Evolutionary conservation across 495 filamentous ascomycete species (phyloP), one percentile per base, ranked within the genome.

Genomic region (Cercophora newfieldiana): DNA sequence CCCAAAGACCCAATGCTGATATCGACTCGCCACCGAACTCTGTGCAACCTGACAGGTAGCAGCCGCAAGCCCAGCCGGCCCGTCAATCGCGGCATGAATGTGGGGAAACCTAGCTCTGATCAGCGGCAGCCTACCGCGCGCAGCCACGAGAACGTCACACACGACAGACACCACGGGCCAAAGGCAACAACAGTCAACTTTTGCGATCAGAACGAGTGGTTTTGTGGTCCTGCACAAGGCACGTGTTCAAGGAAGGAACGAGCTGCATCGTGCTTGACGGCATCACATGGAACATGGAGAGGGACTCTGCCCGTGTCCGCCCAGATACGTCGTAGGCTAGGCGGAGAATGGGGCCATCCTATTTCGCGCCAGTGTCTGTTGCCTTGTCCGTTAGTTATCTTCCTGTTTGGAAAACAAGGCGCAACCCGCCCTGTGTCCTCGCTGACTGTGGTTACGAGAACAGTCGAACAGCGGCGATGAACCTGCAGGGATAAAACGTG

Each of bases 401-500:
- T n/a, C n/a, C n/a, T n/a, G n/a, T n/a, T n/a, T n/a, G n/a, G n/a
- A n/a, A n/a, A n/a, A n/a, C n/a, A n/a, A n/a, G n/a, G n/a, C n/a
- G n/a, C 37, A 24, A 28, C 16, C n/a, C 16, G 56, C 24, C 21
- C 25, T 10, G 14, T 29, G 18, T 22, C 14, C 24, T 22, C 28
- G 28, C 18, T 21, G 12, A 29, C 22, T 14, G 37, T 6, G 31
- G 29, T 7, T 4, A 59, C 44, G 54, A 7, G 10, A 26, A 65
- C 10, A 25, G 10, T n/a, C n/a, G 14, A n/a, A 60, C 0, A 48
- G 31, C 28, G 16, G 47, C 57, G 67, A 31, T 63, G 67, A 75
- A 68, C 63, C 61, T 71, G 69, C 71, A 74, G 68, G 67, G 70
- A 67, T 67, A 72, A 66, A 74, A 73, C 71, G 70, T 72, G 69